Evolutionary conservation across 495 filamentous ascomycete genomes (phyloP), one percentile per base, ranked within the genome.

Genomic region (Xylaria sp.): DNA sequence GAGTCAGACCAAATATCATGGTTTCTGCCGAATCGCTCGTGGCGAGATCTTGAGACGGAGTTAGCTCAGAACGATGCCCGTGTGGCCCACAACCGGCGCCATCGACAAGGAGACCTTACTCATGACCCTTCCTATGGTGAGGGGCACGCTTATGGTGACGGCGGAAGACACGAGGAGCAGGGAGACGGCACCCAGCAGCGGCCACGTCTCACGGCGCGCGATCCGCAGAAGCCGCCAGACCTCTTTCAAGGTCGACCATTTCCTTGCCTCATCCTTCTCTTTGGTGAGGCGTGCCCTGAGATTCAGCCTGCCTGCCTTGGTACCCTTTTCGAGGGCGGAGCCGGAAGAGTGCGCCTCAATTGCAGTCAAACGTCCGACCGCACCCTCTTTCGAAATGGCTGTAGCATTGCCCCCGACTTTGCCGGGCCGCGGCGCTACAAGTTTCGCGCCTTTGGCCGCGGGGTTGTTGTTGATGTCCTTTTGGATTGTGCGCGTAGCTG

Each of bases 71-170:
- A 53, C 43, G 12, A 44, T 24, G n/a, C 26, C 33, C 33, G 9
- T 35, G 14, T 43, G 57, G n/a, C 43, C 24, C 0, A 19, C 21
- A 17, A 35, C 12, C n/a, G 67, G 26, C 6, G 12, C 24, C 5
- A 41, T 19, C 6, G 24, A 41, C 21, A 64, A n/a, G 57, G 8
- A 9, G 33, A n/a, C 52, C 70, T 72, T 68, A 72, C 70, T 97
- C 78, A 99, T 86, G 64, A 99, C 96, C 80, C 93, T 94, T 31
- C 96, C 96, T 72, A 99, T 97, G 0, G 95, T 97, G 75, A 97
- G 95, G 21, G 96, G 96, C 68, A 99, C 93, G 6, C 93, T 93
- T 90, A 98, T 97, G 40, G 94, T 96, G 71, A 99, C 93, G 41
- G 88, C 84, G 6, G 94, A 97, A 3, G 95, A 97, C 57, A 97